Evolutionary conservation across 768 basidiomycete genomes (phyloP).

Genomic region (Lactifluus rugatus): DNA sequence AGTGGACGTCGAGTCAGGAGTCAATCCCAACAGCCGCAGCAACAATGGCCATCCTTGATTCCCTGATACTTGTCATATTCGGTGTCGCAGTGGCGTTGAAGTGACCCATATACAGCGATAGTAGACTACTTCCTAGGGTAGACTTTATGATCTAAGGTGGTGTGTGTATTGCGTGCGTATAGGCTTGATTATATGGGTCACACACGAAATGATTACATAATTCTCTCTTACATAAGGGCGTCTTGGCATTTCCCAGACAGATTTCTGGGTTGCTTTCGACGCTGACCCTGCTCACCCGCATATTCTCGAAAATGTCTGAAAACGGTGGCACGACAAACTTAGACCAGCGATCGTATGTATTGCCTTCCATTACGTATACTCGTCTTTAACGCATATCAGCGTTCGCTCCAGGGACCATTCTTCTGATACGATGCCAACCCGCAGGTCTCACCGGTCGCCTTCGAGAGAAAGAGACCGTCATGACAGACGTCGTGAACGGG

Average conservation of each 20-base stretch:
- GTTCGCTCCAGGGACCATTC: conserved; percentile 59
- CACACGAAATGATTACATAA: background rate
- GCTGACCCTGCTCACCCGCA: background rate
- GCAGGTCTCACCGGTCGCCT: conserved; percentile 59
- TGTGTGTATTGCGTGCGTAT: background rate
- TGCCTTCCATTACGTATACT: background rate
- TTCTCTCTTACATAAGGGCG: conserved; percentile 7
- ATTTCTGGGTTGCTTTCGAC: conserved; percentile 2
- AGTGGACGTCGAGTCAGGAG: background rate
- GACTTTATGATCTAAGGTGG: background rate
- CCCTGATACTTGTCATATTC: background rate
- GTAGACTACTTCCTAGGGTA: background rate
- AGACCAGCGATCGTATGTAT: conserved; percentile 20
- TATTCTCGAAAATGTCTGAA: conserved; percentile 14
- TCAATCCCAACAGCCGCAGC: background rate
- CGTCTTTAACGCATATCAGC: conserved; percentile 8
- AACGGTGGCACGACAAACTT: conserved; percentile 10
- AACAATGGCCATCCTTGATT: background rate
- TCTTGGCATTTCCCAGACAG: background rate
- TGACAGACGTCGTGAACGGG: conserved; percentile 45
- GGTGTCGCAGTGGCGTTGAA: background rate
- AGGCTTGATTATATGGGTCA: background rate
- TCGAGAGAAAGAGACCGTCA: conserved; percentile 55
- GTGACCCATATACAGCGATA: no score
- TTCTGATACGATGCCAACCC: conserved; percentile 65